phyloP scores from a whole-genome alignment of 306 rosid genomes.

The Vicia sativa region DNA sequence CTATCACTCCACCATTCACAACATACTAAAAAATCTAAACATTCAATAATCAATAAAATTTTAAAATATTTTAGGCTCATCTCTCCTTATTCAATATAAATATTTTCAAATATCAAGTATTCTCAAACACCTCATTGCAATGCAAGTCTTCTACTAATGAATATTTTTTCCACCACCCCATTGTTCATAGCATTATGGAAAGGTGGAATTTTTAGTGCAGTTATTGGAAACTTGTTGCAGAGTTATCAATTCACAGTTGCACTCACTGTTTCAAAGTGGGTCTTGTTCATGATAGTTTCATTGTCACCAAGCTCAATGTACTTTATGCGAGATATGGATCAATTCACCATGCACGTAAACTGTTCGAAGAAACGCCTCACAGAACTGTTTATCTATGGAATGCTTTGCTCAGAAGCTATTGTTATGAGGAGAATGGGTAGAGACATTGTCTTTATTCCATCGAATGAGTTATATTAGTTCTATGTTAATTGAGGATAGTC shows the following conservation, averaged over 20 bases:
- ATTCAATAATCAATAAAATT: no score
- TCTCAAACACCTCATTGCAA: no score
- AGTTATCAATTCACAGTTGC: constrained; percentile 50
- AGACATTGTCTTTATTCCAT: constrained; percentile 39
- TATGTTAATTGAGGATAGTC: constrained; percentile 26
- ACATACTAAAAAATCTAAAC: no score
- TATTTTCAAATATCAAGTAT: no score
- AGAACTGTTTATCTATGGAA: constrained; percentile 64
- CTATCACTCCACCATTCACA: no score
- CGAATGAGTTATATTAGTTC: constrained; percentile 51
- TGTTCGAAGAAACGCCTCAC: constrained; percentile 30
- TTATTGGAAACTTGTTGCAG: constrained; percentile 52
- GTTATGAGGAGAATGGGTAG: constrained; percentile 52
- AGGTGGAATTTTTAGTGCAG: constrained; percentile 48
- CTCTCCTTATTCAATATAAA: no score
- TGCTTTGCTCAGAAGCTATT: constrained; percentile 64
- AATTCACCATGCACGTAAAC: constrained; percentile 28
- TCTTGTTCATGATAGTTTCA: constrained; percentile 56
- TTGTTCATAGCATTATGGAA: no score
- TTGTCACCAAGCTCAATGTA: constrained; percentile 64
- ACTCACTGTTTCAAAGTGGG: constrained; percentile 57
- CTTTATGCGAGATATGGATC: constrained; percentile 51
- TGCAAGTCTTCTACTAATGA: no score
- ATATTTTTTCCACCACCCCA: no score
- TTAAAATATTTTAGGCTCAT: no score